Evolutionary conservation across 495 filamentous ascomycete species (phyloP), one percentile per base, ranked within the genome.

Genomic region (Chaetomium fimeti): DNA sequence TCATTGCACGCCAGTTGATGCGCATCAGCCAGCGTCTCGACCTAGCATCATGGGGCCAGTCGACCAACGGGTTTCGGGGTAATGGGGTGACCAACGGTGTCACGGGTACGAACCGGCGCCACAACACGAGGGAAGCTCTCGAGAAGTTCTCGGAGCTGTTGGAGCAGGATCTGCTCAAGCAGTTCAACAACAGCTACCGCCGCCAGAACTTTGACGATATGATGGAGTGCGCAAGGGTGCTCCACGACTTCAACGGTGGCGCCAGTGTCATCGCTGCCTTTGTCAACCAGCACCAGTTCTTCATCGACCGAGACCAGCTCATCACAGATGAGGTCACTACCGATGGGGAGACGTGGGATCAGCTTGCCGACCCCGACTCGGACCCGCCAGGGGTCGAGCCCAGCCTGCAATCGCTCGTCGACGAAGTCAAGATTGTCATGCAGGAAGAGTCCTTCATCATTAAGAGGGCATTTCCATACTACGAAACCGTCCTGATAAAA

Each of bases 231-330:
- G 93, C 95, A 24, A 91, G 89, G 62, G 94, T 96, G 42, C 81
- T 99, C 66, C 83, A 93, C 72, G 94, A 97, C 79, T 99, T 99
- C 82, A 96, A 92, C 77, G 91, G 91, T 36, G 95, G 95, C 40
- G 85, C 90, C 54, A 97, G 91, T 76, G 94, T 97, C 54, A 93
- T 97, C 70, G 92, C 89, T 32, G 81, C 92, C 53, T 99, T 97
- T 72, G 93, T 99, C 68, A 99, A 99, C 75, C 95, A 99, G 76
- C 95, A 98, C 78, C 89, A 96, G 71, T 98, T 98, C 77, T 99
- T 99, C 78, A 97, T 99, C 69, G 92, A 97, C 68, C 82, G 91
- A 18, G 91, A 89, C 71, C 90, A 95, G 69, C 79, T 97, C 64
- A 88, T 96, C 20, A 92, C 91, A 0, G 95, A 97, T 66, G 93